Base-by-base conservation (phyloP, 768 basidiomycete genomes). In the Suillus subaureus region DNA sequence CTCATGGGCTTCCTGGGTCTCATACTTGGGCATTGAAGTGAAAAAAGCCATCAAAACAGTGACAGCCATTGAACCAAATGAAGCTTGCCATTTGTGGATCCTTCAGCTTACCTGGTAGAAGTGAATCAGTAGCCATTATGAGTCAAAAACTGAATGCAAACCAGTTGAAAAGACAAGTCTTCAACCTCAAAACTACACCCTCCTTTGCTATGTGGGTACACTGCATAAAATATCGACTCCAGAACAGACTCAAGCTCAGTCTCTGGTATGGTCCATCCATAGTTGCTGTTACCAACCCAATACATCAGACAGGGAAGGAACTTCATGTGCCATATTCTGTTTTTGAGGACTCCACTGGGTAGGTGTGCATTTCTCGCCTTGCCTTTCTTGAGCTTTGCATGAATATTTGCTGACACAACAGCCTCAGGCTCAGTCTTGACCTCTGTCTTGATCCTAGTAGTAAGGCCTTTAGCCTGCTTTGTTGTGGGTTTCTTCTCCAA, bases 11-110 rank as follows among this genome's bases (percentile, higher is more conserved):
- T 67, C 67, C 31, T 33, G 33, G 1, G 49, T 51, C 49, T 54
- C 15, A 28, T 51, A 51, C 13, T 49, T 12, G 1, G 60, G 16
- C n/a, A 21, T 60, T 3, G 26, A 51, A 28, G 26, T 26, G 15
- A 67, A 61, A n/a, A 33, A 67, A 31, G 42, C n/a, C 13, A 66
- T 61, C 62, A 68, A 39, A 58, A 66, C 61, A 7, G 23, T 39
- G 37, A 54, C 37, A 16, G 67, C 65, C 23, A 62, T 63, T 23
- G 65, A 66, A 26, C 67, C 33, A 21, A 68, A 56, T 18, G 62
- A 16, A 42, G 39, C 66, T 21, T 43, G 49, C 67, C 67, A 68
- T 61, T 68, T 28, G 35, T 45, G 28, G 8, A 68, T 6, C 28
- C 57, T 49, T 55, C 66, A 65, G 12, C 18, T 35, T 6, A 33